Percentiles rank a stretch among this genome's conserved stretches.
Evolutionary conservation across 148 eudicot species (phyloP).

Genomic region (Rheum nobile): DNA sequence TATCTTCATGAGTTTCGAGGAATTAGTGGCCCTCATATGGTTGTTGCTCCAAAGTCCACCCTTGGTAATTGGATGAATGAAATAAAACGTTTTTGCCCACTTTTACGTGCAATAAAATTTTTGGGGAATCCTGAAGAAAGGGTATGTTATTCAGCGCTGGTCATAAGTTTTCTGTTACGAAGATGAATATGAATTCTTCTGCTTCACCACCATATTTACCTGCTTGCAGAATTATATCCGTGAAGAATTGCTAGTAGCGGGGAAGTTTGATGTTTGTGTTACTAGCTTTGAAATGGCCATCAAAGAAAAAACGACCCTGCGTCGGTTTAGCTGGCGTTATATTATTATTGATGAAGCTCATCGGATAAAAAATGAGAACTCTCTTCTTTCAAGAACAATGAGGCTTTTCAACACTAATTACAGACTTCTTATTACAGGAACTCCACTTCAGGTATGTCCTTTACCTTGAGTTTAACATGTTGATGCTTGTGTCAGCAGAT

Average conservation of each 20-base stretch:
- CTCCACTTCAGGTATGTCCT: constrained; percentile 84
- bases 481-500: background rate
- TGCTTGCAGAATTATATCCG: constrained; percentile 66
- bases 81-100: constrained; percentile 85
- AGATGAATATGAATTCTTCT: background rate
- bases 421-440: constrained; percentile 91
- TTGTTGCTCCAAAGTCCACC: constrained; percentile 98
- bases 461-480: background rate
- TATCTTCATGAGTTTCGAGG: constrained; percentile 94
- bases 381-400: constrained; percentile 95
- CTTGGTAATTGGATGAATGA: constrained; percentile 99
- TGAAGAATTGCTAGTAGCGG: constrained; percentile 81
- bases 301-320: constrained; percentile 67
- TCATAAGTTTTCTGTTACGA: background rate
- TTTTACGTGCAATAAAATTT: constrained; percentile 78
- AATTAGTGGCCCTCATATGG: constrained; percentile 98
- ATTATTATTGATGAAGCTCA: constrained; percentile 99
- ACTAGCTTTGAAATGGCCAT: constrained; percentile 99
- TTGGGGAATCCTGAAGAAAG: constrained; percentile 96
- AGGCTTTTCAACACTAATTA: constrained; percentile 87
- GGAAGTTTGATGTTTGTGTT: constrained; percentile 96
- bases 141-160: constrained; percentile 25
- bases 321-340: constrained; percentile 97
- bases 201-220: background rate
- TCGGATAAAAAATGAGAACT: constrained; percentile 96